These are phyloP conservation scores for Roridomyces roridus DNA, from an alignment of 768 basidiomycete species.

Conservation along the genomic window DNA sequence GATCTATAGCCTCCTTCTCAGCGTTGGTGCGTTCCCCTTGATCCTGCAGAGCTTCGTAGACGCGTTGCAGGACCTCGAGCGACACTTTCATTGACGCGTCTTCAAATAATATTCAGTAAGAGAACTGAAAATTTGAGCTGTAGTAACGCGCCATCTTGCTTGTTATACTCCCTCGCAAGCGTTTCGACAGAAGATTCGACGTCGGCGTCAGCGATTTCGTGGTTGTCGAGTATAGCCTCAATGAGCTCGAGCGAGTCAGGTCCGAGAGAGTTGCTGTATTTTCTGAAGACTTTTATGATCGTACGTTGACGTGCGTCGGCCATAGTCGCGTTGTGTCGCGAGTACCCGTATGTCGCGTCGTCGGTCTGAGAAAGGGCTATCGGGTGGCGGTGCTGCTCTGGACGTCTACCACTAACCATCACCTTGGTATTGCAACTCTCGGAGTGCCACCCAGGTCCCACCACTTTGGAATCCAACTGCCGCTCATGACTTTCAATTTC, in stretches of 20 bases:
- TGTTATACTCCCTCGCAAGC: constrained; percentile 86
- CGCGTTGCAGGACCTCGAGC: constrained; percentile 65
- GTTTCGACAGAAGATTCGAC: constrained; percentile 79
- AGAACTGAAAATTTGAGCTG: neutral
- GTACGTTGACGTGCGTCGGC: constrained; percentile 52
- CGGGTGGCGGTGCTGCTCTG: too few species aligned
- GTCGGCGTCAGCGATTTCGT: constrained; percentile 74
- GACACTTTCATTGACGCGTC: constrained; percentile 88
- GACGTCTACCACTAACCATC: too few species aligned
- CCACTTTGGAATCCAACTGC: neutral
- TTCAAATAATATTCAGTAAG: constrained; percentile 31
- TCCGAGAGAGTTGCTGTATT: constrained; percentile 87
- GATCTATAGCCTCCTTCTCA: constrained; percentile 74
- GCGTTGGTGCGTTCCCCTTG: constrained; percentile 56
- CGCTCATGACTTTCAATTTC: constrained; percentile 56
- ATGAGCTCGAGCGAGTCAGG: constrained; percentile 77
- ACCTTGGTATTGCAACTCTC: too few species aligned
- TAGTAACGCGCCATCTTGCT: constrained; percentile 73
- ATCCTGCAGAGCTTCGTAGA: constrained; percentile 77
- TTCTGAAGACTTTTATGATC: constrained; percentile 75
- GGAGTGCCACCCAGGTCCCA: too few species aligned
- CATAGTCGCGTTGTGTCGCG: constrained; percentile 36
- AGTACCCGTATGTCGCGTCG: too few species aligned
- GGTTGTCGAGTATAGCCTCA: constrained; percentile 71
- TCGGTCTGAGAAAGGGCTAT: too few species aligned